phyloP scores from a whole-genome alignment of 306 rosid species.

The Biancaea sappan region DNA sequence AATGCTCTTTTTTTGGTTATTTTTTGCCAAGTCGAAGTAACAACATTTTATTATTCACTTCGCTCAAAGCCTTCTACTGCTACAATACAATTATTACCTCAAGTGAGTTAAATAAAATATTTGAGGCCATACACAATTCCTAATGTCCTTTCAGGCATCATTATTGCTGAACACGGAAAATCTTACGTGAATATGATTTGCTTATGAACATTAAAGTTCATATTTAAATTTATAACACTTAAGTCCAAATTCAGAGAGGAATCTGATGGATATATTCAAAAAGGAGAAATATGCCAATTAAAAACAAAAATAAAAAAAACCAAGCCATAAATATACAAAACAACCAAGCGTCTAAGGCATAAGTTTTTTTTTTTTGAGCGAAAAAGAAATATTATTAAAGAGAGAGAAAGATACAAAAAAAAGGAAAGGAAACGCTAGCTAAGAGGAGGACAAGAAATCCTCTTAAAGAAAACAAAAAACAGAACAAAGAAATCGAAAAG shows the following conservation, averaged over 20 bases:
- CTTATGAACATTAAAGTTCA: background rate
- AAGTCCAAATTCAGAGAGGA: conserved; percentile 8
- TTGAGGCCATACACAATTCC: conserved; percentile 9
- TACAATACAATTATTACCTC: background rate
- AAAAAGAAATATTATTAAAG: too few species aligned
- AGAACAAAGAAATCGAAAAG: too few species aligned
- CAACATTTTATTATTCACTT: background rate
- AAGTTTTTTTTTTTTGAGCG: too few species aligned
- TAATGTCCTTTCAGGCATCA: conserved; percentile 24
- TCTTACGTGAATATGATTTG: background rate
- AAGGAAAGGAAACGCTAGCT: too few species aligned
- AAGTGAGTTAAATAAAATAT: conserved; percentile 20
- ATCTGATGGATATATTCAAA: background rate
- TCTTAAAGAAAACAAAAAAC: too few species aligned
- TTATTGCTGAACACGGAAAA: conserved; percentile 13
- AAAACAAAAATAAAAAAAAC: background rate
- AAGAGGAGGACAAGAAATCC: too few species aligned
- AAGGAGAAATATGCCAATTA: background rate
- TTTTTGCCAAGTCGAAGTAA: background rate
- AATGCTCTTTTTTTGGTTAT: background rate
- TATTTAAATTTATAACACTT: background rate
- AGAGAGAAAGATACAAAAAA: too few species aligned
- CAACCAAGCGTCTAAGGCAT: background rate
- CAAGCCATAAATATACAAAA: background rate
- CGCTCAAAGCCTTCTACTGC: background rate